Evolutionary conservation across 768 basidiomycete species (phyloP).

Genomic region (Lentinula boryana): DNA sequence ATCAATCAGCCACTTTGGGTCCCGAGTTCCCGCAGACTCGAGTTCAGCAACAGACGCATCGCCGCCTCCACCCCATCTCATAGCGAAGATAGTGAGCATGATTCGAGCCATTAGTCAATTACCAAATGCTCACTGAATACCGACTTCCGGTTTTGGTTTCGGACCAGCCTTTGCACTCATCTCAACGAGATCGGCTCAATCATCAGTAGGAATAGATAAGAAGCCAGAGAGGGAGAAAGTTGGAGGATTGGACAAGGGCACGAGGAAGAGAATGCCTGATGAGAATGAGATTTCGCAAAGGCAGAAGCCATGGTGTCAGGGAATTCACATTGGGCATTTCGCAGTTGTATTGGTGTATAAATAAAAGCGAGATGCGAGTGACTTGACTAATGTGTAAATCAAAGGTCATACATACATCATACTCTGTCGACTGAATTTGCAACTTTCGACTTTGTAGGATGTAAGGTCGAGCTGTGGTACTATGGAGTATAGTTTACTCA

Average conservation of each 20-base stretch:
- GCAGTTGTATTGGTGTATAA: neutral
- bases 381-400: neutral
- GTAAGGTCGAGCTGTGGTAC: too few relatives aligned
- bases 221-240: constrained; percentile 30
- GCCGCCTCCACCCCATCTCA: constrained; percentile 35
- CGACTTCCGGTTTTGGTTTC: constrained; percentile 40
- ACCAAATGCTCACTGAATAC: constrained; percentile 25
- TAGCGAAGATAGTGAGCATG: neutral
- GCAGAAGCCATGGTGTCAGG: neutral
- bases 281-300: neutral
- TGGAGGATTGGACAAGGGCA: constrained; percentile 10
- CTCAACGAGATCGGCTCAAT: constrained; percentile 35
- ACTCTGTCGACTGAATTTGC: neutral
- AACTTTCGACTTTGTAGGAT: neutral
- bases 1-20: constrained; percentile 34
- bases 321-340: neutral
- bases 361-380: neutral
- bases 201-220: constrained; percentile 37
- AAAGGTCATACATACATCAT: neutral
- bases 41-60: constrained; percentile 32
- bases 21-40: constrained; percentile 31
- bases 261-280: neutral
- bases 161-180: constrained; percentile 30
- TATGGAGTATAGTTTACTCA: too few relatives aligned
- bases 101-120: neutral